Percentiles rank a stretch among this genome's conserved stretches.
Conservation (phyloP, 2,329 filamentous ascomycete genomes). For the Xylaria polymorpha region DNA sequence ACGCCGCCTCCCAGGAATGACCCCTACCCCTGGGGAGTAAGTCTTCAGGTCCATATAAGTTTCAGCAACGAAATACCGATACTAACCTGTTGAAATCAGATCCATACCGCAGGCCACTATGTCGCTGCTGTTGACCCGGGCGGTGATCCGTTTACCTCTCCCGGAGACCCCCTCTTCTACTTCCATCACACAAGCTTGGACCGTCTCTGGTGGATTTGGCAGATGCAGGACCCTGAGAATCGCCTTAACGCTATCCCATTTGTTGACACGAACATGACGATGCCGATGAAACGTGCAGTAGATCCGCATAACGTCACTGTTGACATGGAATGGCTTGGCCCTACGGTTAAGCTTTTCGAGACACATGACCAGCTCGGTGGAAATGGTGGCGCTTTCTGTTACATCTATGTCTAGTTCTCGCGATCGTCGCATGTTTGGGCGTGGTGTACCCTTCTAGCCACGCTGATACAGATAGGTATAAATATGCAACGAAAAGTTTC, state of each 20-base stretch:
- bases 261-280: constrained; percentile 40
- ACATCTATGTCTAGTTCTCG: constrained; percentile 45
- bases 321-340: constrained; percentile 48
- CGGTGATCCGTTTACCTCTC: constrained; percentile 52
- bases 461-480: constrained; percentile 7
- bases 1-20: constrained; percentile 51
- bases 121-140: constrained; percentile 54
- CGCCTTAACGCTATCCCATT: constrained; percentile 50
- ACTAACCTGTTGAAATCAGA: constrained; percentile 40
- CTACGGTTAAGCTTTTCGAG: constrained; percentile 46
- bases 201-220: constrained; percentile 57
- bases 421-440: background rate
- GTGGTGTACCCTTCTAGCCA: background rate
- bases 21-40: constrained; percentile 54
- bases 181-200: constrained; percentile 55
- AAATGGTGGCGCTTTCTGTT: constrained; percentile 46
- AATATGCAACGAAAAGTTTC: background rate
- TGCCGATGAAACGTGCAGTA: constrained; percentile 41
- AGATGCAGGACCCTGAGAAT: constrained; percentile 54
- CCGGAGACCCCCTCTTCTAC: constrained; percentile 56
- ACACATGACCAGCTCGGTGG: constrained; percentile 48
- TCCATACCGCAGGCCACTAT: constrained; percentile 55
- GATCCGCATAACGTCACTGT: constrained; percentile 42
- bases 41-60: constrained; percentile 24
- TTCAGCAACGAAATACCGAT: background rate